phyloP scores from a whole-genome alignment of 345 rosid species.

The Citropsis articulata region DNA sequence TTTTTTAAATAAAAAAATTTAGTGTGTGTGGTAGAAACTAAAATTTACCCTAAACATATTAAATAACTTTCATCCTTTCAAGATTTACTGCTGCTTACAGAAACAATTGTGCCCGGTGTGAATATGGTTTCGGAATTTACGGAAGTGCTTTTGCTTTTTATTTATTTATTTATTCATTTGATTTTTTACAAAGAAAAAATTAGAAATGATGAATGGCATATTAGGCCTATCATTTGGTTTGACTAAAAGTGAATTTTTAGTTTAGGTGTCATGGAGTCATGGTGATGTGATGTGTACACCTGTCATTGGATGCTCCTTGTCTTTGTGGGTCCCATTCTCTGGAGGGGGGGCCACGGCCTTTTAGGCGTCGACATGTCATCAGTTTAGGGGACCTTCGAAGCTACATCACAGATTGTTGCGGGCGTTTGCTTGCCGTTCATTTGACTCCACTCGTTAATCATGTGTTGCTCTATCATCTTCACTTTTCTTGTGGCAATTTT shows the following conservation, averaged over 20 bases:
- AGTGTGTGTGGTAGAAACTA: too few relatives aligned
- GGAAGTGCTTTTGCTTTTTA: background rate
- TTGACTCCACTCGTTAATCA: slow-evolving; percentile 23
- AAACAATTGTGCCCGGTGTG: too few relatives aligned
- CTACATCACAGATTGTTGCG: background rate
- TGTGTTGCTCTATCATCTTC: slow-evolving; percentile 5
- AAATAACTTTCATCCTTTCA: too few relatives aligned
- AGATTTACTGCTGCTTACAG: too few relatives aligned
- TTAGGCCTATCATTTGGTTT: slow-evolving; percentile 6
- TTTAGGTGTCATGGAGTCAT: background rate
- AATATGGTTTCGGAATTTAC: background rate
- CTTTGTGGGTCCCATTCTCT: background rate
- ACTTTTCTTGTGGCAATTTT: background rate
- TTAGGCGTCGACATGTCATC: background rate
- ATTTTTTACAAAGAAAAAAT: background rate
- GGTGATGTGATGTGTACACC: slow-evolving; percentile 8
- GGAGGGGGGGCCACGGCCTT: background rate
- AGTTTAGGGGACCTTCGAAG: slow-evolving; percentile 20
- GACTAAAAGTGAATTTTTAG: background rate
- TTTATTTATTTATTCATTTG: too few relatives aligned
- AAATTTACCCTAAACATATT: too few relatives aligned
- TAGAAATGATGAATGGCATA: background rate
- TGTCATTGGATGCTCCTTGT: slow-evolving; percentile 17
- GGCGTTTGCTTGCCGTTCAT: slow-evolving; percentile 30
- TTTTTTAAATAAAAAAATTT: too few relatives aligned